A percentile compares a stretch with the other conserved stretches of the same genome.
These are phyloP conservation scores for Inga oerstediana DNA, from an alignment of 306 rosid species.

Conservation along the genomic window DNA sequence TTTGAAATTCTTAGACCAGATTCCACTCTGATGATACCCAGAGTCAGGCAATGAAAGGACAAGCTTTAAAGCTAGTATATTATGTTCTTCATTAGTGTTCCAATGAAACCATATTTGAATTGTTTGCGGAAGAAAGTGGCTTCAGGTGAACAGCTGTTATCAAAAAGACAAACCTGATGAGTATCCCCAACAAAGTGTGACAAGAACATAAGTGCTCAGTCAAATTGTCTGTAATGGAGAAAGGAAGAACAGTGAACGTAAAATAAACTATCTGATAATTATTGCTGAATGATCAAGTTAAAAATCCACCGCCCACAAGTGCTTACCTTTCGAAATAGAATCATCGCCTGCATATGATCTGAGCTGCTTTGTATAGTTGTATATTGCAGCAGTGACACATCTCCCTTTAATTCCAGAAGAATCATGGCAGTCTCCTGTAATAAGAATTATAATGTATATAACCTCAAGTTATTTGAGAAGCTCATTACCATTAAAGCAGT, in stretches of 20 bases:
- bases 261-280: neutral
- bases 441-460: neutral
- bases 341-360: constrained; percentile 12
- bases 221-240: constrained; percentile 71
- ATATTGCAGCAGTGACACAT: constrained; percentile 83
- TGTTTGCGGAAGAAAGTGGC: neutral
- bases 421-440: constrained; percentile 94
- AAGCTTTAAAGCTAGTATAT: neutral
- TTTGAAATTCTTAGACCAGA: neutral
- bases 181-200: constrained; percentile 93
- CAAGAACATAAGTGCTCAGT: constrained; percentile 92
- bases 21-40: neutral
- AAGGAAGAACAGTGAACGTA: constrained; percentile 11
- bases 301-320: constrained; percentile 1
- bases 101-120: neutral
- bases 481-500: neutral
- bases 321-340: constrained; percentile 43
- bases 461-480: neutral
- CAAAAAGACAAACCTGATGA: constrained; percentile 69
- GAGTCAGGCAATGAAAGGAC: neutral
- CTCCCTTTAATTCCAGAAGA: constrained; percentile 57
- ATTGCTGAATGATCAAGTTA: neutral
- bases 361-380: constrained; percentile 84
- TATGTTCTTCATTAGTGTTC: constrained; percentile 5
- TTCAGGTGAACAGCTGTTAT: constrained; percentile 13